Evolutionary conservation across 192 early-diverging fungal genomes (phyloP).

Genomic region (Coemansia sp.): DNA sequence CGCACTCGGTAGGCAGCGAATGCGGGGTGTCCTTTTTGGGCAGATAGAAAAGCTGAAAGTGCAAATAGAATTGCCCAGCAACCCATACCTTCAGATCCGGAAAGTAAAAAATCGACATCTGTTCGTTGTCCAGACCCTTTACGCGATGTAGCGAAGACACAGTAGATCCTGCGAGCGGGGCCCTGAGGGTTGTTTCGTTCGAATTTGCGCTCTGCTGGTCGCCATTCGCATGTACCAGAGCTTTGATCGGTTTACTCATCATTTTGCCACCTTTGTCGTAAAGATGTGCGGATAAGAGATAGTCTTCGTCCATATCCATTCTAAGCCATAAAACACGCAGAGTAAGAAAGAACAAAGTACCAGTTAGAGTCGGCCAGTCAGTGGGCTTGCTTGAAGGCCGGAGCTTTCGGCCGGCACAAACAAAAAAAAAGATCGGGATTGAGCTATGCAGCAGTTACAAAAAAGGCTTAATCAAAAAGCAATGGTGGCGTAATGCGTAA

Average conservation of each 20-base stretch:
- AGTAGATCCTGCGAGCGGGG: conserved; percentile 9
- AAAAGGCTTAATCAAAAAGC: neutral
- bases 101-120: conserved; percentile 36
- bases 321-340: neutral
- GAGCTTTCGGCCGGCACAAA: neutral
- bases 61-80: conserved; percentile 32
- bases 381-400: neutral
- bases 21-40: conserved; percentile 1
- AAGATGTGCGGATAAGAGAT: neutral
- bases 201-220: neutral
- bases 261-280: neutral
- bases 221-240: neutral
- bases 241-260: neutral
- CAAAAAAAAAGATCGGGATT: neutral
- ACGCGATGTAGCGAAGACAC: conserved; percentile 20
- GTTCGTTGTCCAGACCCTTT: conserved; percentile 18
- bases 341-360: neutral
- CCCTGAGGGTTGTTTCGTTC: neutral
- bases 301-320: neutral
- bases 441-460: neutral
- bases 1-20: neutral
- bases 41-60: conserved; percentile 31
- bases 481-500: neutral
- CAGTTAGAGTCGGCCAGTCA: neutral
- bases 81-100: conserved; percentile 29